A percentile compares a stretch with the other conserved stretches of the same genome.
Conservation (phyloP, 2,329 filamentous ascomycete genomes). For the Hymenoscyphus salicellus region DNA sequence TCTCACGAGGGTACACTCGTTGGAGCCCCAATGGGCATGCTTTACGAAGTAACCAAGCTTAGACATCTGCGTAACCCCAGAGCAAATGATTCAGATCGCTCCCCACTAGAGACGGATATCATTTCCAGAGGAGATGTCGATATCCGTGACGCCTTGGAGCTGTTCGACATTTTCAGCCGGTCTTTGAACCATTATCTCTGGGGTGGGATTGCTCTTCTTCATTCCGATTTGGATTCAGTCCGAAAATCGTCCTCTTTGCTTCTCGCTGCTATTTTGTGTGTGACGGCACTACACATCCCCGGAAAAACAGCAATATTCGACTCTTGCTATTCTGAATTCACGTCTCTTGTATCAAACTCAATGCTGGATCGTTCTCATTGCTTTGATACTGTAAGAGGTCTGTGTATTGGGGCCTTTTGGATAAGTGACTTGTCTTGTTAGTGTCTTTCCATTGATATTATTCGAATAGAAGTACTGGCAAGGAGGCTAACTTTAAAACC, state of each 20-base stretch:
- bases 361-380: slow-evolving; percentile 58
- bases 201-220: slow-evolving; percentile 50
- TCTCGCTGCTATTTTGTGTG: slow-evolving; percentile 55
- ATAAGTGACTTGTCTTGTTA: slow-evolving; percentile 49
- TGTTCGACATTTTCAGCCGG: slow-evolving; percentile 47
- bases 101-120: slow-evolving; percentile 44
- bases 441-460: background rate
- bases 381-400: slow-evolving; percentile 56
- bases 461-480: background rate
- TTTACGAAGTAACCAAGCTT: slow-evolving; percentile 53
- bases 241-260: slow-evolving; percentile 55
- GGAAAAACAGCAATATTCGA: slow-evolving; percentile 52
- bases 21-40: slow-evolving; percentile 47
- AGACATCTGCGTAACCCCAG: slow-evolving; percentile 40
- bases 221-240: slow-evolving; percentile 48
- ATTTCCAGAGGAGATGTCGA: slow-evolving; percentile 48
- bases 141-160: slow-evolving; percentile 46
- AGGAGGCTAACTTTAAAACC: background rate
- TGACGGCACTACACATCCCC: slow-evolving; percentile 58
- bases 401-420: slow-evolving; percentile 63
- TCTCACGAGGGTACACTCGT: slow-evolving; percentile 32
- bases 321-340: slow-evolving; percentile 56
- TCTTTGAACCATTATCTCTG: slow-evolving; percentile 51
- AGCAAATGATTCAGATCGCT: slow-evolving; percentile 20
- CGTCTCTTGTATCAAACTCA: slow-evolving; percentile 53